Percentiles rank a stretch among this genome's conserved stretches.
Conservation (phyloP, 257 asterid genomes). For the Solanum sparsipilum region DNA sequence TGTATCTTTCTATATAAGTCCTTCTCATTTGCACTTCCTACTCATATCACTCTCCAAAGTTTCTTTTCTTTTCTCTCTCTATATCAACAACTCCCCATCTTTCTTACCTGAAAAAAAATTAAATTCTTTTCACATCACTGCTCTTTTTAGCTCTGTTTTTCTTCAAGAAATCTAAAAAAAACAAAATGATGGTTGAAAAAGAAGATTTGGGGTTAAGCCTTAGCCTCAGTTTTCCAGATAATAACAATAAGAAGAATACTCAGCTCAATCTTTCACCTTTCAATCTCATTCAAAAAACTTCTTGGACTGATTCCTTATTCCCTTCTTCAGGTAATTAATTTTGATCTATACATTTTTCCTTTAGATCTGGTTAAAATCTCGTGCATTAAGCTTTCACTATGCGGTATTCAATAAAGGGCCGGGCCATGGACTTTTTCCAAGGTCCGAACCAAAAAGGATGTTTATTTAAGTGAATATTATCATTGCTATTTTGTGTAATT, state of each 20-base stretch:
- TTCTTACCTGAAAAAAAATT: background rate
- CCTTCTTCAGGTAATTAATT: slow-evolving; percentile 40
- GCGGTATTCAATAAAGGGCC: background rate
- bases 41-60: slow-evolving; percentile 10
- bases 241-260: background rate
- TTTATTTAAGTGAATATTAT: background rate
- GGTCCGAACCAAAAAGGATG: background rate
- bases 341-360: background rate
- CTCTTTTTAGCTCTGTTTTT: background rate
- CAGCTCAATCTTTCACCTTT: slow-evolving; percentile 28
- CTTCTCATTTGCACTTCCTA: slow-evolving; percentile 2
- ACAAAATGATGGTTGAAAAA: slow-evolving; percentile 36
- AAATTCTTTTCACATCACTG: background rate
- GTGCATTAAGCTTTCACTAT: background rate
- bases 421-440: background rate
- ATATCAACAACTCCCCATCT: background rate
- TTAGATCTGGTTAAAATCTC: slow-evolving; percentile 5
- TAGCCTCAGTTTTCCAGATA: slow-evolving; percentile 44
- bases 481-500: background rate
- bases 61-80: background rate
- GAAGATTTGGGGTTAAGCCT: slow-evolving; percentile 69
- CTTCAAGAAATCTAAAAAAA: background rate
- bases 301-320: slow-evolving; percentile 27
- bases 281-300: slow-evolving; percentile 13
- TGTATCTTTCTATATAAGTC: slow-evolving; percentile 31